Conservation (phyloP, 2,329 filamentous ascomycete genomes). For the Xylariaceae sp. region DNA sequence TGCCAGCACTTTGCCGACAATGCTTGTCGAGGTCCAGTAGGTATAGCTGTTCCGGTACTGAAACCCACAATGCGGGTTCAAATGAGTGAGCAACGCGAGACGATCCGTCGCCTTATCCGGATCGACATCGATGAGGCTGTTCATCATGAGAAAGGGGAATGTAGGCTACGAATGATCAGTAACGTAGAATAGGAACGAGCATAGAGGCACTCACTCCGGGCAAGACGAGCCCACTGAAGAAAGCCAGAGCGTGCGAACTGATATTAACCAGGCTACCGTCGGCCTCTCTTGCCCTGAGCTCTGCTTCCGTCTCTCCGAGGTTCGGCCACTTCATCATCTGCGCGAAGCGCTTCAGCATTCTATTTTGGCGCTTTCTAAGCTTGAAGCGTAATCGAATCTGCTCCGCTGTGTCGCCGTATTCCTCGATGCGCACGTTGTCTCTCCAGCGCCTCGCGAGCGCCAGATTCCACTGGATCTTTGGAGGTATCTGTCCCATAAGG, state of each 20-base stretch:
- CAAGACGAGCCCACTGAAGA: constrained; percentile 69
- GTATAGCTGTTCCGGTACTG: constrained; percentile 72
- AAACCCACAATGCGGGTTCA: constrained; percentile 67
- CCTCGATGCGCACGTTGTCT: constrained; percentile 64
- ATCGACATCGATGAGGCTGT: constrained; percentile 71
- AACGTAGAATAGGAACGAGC: background rate
- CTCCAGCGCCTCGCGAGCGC: constrained; percentile 71
- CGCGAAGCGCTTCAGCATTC: constrained; percentile 65
- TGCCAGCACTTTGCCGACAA: constrained; percentile 72
- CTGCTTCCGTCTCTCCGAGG: constrained; percentile 58
- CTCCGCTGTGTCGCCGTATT: constrained; percentile 50
- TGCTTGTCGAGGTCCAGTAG: constrained; percentile 69
- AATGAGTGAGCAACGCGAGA: constrained; percentile 63
- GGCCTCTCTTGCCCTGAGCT: constrained; percentile 56
- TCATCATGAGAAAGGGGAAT: constrained; percentile 74
- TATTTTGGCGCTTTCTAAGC: constrained; percentile 63
- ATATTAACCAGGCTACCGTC: constrained; percentile 56
- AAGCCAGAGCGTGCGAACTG: constrained; percentile 71
- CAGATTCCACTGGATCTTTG: constrained; percentile 67
- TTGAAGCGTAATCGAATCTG: constrained; percentile 61
- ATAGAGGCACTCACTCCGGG: constrained; percentile 53
- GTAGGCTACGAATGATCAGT: constrained; percentile 41
- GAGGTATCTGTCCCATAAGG: constrained; percentile 61
- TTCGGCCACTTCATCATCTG: constrained; percentile 76
- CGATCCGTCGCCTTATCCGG: constrained; percentile 62